Evolutionary conservation across 129 eudicot species (phyloP), one percentile per base, ranked within the genome.

Genomic region (Deinandra increscens): DNA sequence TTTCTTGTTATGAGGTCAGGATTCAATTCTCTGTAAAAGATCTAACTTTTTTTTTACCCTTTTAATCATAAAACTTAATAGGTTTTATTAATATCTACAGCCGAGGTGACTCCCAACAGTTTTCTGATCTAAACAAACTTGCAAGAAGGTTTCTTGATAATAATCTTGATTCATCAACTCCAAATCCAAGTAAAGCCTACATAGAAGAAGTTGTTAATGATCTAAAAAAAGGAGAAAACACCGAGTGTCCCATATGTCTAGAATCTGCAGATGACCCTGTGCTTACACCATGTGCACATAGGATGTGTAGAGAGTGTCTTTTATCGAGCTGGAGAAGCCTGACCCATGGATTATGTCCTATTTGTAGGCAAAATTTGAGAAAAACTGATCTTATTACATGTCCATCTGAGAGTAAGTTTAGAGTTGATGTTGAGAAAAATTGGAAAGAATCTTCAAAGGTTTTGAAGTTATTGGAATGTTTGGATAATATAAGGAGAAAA

Each of bases 261-360:
- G 97, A 90, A 73, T 87, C 97, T 37, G 81, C 95, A 15, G 97
- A 90, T 46, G 97, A 90, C 74, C 95, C 95, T 41, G 86, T 90
- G 51, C 84, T 90, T 38, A 90, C 97, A 10, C 91, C 86, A 5
- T 90, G 97, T 61, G 97, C 97, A 10, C 97, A 87, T 39, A 82
- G 83, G 62, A 90, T 90, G 95, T 90, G 95, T 72, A 78, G 97
- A 26, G 97, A 90, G 69, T 90, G 95, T 73, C 91, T 90, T 60
- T 75, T 87, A 29, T 73, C 89, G 11, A 84, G 97, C 79, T 87
- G 91, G 95, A 66, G 85, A 41, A 81, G 82, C 56, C 86, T 89
- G n/a, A 49, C 74, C 7, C 48, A 55, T 5, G 97, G 97, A 10
- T 36, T 71, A 64, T 90, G 95, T 41, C 97, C 97, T 9, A 90